Conservation (phyloP, 495 filamentous ascomycete genomes). For the Hypoxylon lienhwacheense region DNA sequence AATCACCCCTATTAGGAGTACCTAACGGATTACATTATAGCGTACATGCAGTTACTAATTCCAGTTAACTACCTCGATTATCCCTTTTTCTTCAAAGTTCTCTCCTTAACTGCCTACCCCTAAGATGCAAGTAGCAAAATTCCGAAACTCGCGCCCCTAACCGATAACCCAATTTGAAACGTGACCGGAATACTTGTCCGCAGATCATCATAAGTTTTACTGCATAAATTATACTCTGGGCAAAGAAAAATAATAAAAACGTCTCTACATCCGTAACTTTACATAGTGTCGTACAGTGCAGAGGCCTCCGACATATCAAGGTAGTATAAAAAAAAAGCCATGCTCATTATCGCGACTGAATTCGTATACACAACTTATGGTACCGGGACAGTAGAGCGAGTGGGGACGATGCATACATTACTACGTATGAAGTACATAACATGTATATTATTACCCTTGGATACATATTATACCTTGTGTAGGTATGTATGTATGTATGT, state of each 20-base stretch:
- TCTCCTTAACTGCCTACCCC: too few species aligned
- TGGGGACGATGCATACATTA: slow-evolving; percentile 13
- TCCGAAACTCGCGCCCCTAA: slow-evolving; percentile 6
- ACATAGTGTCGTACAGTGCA: slow-evolving; percentile 21
- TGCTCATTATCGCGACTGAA: slow-evolving; percentile 4
- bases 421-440: slow-evolving; percentile 15
- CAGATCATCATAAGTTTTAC: slow-evolving; percentile 11
- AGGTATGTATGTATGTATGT: slow-evolving; percentile 11
- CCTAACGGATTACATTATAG: too few species aligned
- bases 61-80: too few species aligned
- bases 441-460: too few species aligned
- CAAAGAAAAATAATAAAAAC: too few species aligned
- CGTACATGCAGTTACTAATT: too few species aligned
- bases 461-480: slow-evolving; percentile 6
- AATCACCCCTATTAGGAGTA: too few species aligned
- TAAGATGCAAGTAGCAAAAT: too few species aligned
- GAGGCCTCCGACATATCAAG: slow-evolving; percentile 31
- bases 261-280: slow-evolving; percentile 8
- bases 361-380: too few species aligned
- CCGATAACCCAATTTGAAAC: slow-evolving; percentile 25
- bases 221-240: too few species aligned
- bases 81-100: background rate
- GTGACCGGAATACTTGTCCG: slow-evolving; percentile 2
- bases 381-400: too few species aligned
- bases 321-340: slow-evolving; percentile 3